These are phyloP conservation scores for Inosperma sp. DNA, from an alignment of 768 basidiomycete genomes.

Conservation along the genomic window DNA sequence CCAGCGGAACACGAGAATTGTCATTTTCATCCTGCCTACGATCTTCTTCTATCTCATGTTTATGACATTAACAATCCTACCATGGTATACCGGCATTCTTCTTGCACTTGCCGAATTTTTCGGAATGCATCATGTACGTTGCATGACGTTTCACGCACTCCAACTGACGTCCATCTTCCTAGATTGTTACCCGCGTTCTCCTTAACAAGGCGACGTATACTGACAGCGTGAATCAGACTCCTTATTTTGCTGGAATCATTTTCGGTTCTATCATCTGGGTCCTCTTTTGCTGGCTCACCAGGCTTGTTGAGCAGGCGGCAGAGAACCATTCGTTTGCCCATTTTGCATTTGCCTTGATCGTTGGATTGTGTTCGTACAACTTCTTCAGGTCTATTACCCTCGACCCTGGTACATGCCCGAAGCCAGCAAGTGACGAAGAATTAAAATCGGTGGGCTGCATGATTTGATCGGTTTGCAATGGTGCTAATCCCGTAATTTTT, in stretches of 20 bases:
- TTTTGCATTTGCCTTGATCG: slow-evolving; percentile 33
- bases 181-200: slow-evolving; percentile 83
- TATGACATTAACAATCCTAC: slow-evolving; percentile 73
- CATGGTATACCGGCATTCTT: slow-evolving; percentile 86
- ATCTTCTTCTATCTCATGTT: slow-evolving; percentile 81
- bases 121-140: slow-evolving; percentile 85
- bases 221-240: slow-evolving; percentile 78
- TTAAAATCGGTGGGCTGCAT: slow-evolving; percentile 67
- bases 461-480: not conserved
- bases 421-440: slow-evolving; percentile 76
- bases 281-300: slow-evolving; percentile 72
- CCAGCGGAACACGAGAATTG: slow-evolving; percentile 77
- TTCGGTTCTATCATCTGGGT: slow-evolving; percentile 84
- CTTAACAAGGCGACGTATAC: slow-evolving; percentile 79
- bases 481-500: not conserved
- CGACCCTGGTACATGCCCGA: slow-evolving; percentile 86
- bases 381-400: slow-evolving; percentile 87
- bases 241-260: slow-evolving; percentile 93
- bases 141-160: slow-evolving; percentile 1
- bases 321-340: slow-evolving; percentile 7
- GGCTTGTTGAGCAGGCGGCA: slow-evolving; percentile 64
- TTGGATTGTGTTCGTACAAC: slow-evolving; percentile 76
- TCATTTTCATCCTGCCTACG: slow-evolving; percentile 73
- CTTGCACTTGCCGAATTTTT: slow-evolving; percentile 85
- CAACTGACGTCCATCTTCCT: slow-evolving; percentile 15